Percentiles rank a stretch among this genome's conserved stretches.
Evolutionary conservation across 208 protist genomes (phyloP).

Genomic region (Trypanosoma boissoni): DNA sequence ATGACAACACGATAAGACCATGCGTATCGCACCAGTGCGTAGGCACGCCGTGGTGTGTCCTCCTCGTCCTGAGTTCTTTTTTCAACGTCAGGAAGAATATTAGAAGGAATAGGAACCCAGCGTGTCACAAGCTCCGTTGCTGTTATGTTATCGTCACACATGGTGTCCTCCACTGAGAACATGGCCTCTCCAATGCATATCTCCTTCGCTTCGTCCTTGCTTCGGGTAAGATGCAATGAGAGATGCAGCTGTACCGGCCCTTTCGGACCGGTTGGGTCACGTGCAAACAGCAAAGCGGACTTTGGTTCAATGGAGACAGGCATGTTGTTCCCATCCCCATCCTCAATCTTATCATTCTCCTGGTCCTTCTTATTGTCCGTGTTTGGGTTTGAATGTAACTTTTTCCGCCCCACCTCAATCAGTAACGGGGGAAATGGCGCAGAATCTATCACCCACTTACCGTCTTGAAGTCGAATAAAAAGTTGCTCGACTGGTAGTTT

Average conservation of each 20-base stretch:
- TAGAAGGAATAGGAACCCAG: not conserved
- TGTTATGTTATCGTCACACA: not conserved
- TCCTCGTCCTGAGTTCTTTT: not conserved
- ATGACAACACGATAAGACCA: slow-evolving; percentile 7
- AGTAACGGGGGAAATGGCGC: slow-evolving; percentile 1
- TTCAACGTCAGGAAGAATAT: not conserved
- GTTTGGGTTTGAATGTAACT: too few species aligned
- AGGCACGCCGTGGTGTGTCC: not conserved
- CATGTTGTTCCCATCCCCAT: not conserved
- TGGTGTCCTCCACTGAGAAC: not conserved
- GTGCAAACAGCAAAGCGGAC: not conserved
- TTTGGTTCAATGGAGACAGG: not conserved
- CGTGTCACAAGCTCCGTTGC: not conserved
- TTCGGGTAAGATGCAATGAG: not conserved
- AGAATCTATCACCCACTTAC: not conserved
- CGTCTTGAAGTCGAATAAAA: slow-evolving; percentile 11
- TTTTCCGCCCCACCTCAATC: not conserved
- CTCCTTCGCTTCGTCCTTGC: not conserved
- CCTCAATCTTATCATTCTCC: not conserved
- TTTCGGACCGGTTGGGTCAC: not conserved
- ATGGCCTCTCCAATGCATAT: not conserved
- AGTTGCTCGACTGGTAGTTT: not conserved
- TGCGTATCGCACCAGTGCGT: slow-evolving; percentile 10
- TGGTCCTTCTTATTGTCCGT: not conserved
- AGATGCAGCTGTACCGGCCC: not conserved